phyloP scores from a whole-genome alignment of 495 filamentous ascomycete genomes.

The Wilcoxina mikolae region DNA sequence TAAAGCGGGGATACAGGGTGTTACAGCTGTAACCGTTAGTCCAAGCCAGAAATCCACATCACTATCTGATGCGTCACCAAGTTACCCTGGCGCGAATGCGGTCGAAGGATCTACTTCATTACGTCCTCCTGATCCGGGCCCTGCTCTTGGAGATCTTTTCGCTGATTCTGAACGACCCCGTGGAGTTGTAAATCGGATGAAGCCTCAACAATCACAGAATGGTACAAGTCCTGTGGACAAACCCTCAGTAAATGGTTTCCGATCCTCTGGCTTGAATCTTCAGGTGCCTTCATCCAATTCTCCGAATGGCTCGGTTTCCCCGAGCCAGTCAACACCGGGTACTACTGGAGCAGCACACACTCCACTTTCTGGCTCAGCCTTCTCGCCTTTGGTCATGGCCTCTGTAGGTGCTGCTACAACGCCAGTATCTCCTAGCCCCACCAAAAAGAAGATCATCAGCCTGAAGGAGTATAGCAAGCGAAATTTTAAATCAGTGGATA shows the following conservation, averaged over 20 bases:
- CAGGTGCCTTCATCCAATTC: constrained; percentile 12
- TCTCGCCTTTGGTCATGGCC: constrained; percentile 4
- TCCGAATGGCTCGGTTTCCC: background rate
- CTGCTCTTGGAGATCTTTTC: constrained; percentile 19
- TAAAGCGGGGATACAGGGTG: background rate
- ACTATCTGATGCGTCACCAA: too few relatives aligned
- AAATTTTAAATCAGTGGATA: constrained; percentile 16
- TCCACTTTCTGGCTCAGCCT: background rate
- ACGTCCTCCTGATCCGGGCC: constrained; percentile 5
- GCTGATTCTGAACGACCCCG: constrained; percentile 20
- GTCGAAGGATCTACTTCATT: background rate
- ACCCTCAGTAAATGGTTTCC: constrained; percentile 14
- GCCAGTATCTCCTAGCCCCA: constrained; percentile 23
- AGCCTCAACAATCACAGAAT: constrained; percentile 6
- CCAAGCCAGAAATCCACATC: too few relatives aligned
- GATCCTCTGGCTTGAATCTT: constrained; percentile 18
- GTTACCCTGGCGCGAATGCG: background rate
- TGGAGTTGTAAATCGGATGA: constrained; percentile 10
- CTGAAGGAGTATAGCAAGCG: constrained; percentile 48
- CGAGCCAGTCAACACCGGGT: background rate
- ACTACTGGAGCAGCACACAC: background rate
- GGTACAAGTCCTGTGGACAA: constrained; percentile 10
- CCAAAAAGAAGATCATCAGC: constrained; percentile 49
- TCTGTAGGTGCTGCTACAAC: constrained; percentile 12
- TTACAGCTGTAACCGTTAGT: background rate